Percentiles rank a stretch among this genome's conserved stretches.
phyloP scores from a whole-genome alignment of 129 eudicot species.

The Artemisia tridentata region DNA sequence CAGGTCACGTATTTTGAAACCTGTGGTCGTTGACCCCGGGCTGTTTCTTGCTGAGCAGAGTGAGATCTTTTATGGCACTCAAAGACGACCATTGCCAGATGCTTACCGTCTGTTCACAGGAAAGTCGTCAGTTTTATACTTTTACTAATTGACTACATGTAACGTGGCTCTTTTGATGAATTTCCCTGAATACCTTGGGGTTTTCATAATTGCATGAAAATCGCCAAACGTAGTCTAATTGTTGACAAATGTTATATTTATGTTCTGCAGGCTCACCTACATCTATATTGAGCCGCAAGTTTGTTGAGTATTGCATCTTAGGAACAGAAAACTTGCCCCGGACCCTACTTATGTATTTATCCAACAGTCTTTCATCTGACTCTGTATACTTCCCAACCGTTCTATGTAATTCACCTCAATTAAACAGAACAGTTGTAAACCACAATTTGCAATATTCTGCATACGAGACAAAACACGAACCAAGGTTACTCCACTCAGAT shows the following conservation, averaged over 20 bases:
- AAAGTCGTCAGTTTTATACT: constrained; percentile 23
- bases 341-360: constrained; percentile 79
- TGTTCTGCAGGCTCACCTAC: constrained; percentile 64
- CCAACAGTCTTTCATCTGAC: constrained; percentile 71
- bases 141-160: not conserved
- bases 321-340: constrained; percentile 92
- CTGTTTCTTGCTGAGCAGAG: constrained; percentile 62
- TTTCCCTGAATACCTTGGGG: not conserved
- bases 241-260: constrained; percentile 5
- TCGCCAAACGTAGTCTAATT: constrained; percentile 6
- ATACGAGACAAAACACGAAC: constrained; percentile 41
- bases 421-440: constrained; percentile 68
- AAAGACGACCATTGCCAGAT: constrained; percentile 73
- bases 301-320: constrained; percentile 69
- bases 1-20: constrained; percentile 74
- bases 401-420: constrained; percentile 65
- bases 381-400: constrained; percentile 79
- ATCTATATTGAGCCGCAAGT: constrained; percentile 70
- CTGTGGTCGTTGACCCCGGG: constrained; percentile 86
- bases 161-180: no score
- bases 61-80: constrained; percentile 77
- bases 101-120: constrained; percentile 84
- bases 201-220: not conserved
- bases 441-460: constrained; percentile 57
- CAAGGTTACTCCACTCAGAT: constrained; percentile 44